Evolutionary conservation across 169 alveolate genomes (phyloP).

Genomic region (Plasmodium vivax): DNA sequence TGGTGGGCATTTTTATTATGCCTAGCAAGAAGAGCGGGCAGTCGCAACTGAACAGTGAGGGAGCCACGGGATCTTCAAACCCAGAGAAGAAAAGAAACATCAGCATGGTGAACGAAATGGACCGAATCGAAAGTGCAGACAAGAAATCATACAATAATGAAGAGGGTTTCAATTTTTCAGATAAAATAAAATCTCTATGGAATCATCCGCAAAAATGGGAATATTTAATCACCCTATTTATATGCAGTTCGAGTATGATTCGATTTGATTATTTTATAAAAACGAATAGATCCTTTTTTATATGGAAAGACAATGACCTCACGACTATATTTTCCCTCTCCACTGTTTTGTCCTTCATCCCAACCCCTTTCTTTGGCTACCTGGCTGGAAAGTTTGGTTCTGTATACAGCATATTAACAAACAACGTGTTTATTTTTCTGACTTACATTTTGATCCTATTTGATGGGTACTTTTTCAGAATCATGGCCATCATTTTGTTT

Average conservation of each 20-base stretch:
- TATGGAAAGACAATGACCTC: slow-evolving; percentile 8
- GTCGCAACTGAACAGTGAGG: neutral
- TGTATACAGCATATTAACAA: slow-evolving; percentile 30
- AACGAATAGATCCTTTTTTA: slow-evolving; percentile 52
- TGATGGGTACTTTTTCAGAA: slow-evolving; percentile 1
- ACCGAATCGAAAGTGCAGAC: slow-evolving; percentile 3
- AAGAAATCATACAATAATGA: neutral
- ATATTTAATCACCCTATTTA: slow-evolving; percentile 48
- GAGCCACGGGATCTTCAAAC: slow-evolving; percentile 37
- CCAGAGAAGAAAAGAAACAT: slow-evolving; percentile 8
- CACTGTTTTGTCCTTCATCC: slow-evolving; percentile 56
- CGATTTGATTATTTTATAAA: slow-evolving; percentile 69
- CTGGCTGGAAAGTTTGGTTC: slow-evolving; percentile 62
- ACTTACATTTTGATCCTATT: slow-evolving; percentile 37
- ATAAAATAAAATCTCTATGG: slow-evolving; percentile 27
- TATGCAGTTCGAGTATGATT: slow-evolving; percentile 68
- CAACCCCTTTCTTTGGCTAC: slow-evolving; percentile 71
- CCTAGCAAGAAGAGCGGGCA: slow-evolving; percentile 8
- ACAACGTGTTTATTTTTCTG: slow-evolving; percentile 29
- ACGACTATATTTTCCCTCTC: slow-evolving; percentile 57
- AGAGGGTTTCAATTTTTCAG: neutral
- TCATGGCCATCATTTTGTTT: slow-evolving; percentile 22
- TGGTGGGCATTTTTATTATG: slow-evolving; percentile 57
- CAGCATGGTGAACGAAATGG: slow-evolving; percentile 17
- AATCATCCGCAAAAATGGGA: slow-evolving; percentile 69